These are phyloP conservation scores for Phytopythium mirpurense DNA, from an alignment of 352 stramenopile species.

Conservation along the genomic window DNA sequence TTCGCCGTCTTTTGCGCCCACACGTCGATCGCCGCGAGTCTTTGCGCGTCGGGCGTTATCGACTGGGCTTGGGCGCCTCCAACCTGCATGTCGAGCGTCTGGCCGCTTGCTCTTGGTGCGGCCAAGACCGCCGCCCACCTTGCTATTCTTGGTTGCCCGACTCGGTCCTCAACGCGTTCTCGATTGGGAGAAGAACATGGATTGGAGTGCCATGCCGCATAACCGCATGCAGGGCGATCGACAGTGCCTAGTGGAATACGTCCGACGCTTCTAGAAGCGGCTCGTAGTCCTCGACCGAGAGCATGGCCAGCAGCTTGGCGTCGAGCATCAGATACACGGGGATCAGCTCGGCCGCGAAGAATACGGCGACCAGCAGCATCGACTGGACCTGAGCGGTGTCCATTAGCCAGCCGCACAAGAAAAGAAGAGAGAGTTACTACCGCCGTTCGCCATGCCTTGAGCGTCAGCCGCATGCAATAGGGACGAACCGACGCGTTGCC, in stretches of 20 bases:
- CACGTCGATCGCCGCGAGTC: background rate
- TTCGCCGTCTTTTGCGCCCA: background rate
- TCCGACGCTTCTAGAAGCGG: conserved; percentile 56
- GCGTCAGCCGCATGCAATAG: background rate
- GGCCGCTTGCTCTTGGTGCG: background rate
- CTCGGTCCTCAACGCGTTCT: background rate
- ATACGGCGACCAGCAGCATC: conserved; percentile 79
- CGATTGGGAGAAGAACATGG: too few species aligned
- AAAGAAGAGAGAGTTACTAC: too few species aligned
- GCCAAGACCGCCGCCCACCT: too few species aligned
- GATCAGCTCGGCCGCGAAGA: conserved; percentile 70
- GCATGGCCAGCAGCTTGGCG: conserved; percentile 63
- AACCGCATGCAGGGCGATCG: too few species aligned
- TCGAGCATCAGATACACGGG: conserved; percentile 81
- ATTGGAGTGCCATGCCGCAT: background rate
- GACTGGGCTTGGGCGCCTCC: background rate
- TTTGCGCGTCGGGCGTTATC: background rate
- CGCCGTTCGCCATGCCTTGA: too few species aligned
- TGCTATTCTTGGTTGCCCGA: background rate
- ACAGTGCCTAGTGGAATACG: conserved; percentile 40
- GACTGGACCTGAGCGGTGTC: conserved; percentile 46
- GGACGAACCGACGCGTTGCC: conserved; percentile 54
- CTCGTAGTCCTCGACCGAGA: conserved; percentile 80
- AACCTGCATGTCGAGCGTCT: background rate
- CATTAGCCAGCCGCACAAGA: background rate